Conservation (phyloP, 768 basidiomycete genomes). For the Boletellus ananas region DNA sequence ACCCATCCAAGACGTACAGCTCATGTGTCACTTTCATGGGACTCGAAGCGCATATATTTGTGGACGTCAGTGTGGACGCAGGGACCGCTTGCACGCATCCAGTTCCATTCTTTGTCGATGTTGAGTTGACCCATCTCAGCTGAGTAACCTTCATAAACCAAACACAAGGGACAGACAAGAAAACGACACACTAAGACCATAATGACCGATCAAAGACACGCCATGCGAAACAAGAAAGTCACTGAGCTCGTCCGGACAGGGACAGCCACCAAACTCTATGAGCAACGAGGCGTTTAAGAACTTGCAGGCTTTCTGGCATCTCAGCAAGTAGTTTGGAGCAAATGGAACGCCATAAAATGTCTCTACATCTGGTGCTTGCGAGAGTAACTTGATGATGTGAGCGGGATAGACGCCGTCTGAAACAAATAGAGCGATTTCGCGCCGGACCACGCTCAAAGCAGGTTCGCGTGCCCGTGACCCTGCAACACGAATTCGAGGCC, state of each 20-base stretch:
- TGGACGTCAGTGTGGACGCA: slow-evolving; percentile 12
- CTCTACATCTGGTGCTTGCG: slow-evolving; percentile 30
- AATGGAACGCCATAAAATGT: slow-evolving; percentile 37
- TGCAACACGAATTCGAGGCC: too few species aligned
- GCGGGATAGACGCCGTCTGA: slow-evolving; percentile 37
- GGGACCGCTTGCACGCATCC: slow-evolving; percentile 37
- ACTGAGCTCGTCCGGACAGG: slow-evolving; percentile 53
- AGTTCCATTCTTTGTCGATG: slow-evolving; percentile 62
- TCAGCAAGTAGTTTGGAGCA: slow-evolving; percentile 46
- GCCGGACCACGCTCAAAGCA: slow-evolving; percentile 44
- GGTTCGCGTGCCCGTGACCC: slow-evolving; percentile 20
- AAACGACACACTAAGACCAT: slow-evolving; percentile 43
- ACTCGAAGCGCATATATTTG: slow-evolving; percentile 43
- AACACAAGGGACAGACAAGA: not conserved
- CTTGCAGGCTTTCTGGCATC: slow-evolving; percentile 40
- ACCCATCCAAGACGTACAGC: slow-evolving; percentile 48
- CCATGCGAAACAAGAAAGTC: slow-evolving; percentile 46
- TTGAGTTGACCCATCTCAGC: slow-evolving; percentile 37
- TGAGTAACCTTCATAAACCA: not conserved
- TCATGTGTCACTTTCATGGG: slow-evolving; percentile 42
- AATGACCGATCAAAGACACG: slow-evolving; percentile 46
- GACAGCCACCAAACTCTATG: slow-evolving; percentile 48
- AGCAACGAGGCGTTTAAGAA: slow-evolving; percentile 41
- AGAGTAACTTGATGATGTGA: slow-evolving; percentile 41
- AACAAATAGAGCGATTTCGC: slow-evolving; percentile 42